Evolutionary conservation across 2,329 filamentous ascomycete species (phyloP).

Genomic region (Arachnomyces sp.): DNA sequence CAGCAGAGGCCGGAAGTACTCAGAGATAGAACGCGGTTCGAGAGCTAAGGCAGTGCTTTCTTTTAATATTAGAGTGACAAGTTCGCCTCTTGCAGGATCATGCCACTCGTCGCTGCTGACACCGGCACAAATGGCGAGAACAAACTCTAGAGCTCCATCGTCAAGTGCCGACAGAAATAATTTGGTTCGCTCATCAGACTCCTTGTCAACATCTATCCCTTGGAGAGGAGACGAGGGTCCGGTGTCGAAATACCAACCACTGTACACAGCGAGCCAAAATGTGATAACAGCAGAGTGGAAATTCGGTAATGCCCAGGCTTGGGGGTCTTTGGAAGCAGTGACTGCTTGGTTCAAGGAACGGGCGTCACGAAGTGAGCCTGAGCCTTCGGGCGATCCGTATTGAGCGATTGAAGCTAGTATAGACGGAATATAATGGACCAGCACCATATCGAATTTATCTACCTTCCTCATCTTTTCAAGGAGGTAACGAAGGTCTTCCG

Average conservation of each 20-base stretch:
- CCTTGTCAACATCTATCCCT: slow-evolving; percentile 57
- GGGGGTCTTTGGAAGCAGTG: slow-evolving; percentile 57
- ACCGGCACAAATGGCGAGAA: slow-evolving; percentile 76
- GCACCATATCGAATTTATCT: slow-evolving; percentile 67
- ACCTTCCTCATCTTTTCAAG: slow-evolving; percentile 60
- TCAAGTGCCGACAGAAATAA: slow-evolving; percentile 70
- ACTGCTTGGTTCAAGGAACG: slow-evolving; percentile 63
- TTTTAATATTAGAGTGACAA: slow-evolving; percentile 75
- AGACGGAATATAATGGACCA: slow-evolving; percentile 75
- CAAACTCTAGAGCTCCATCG: slow-evolving; percentile 86
- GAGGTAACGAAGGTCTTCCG: slow-evolving; percentile 66
- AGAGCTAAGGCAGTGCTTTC: slow-evolving; percentile 63
- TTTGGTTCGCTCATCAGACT: slow-evolving; percentile 63
- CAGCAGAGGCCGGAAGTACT: slow-evolving; percentile 63
- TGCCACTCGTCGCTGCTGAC: slow-evolving; percentile 76
- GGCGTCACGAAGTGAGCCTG: slow-evolving; percentile 59
- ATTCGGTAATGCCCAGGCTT: slow-evolving; percentile 64
- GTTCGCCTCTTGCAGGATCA: slow-evolving; percentile 73
- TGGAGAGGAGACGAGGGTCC: slow-evolving; percentile 52
- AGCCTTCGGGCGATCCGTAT: slow-evolving; percentile 70
- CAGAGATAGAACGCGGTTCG: slow-evolving; percentile 62
- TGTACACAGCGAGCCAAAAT: slow-evolving; percentile 92
- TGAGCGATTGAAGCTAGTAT: slow-evolving; percentile 68
- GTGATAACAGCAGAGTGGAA: slow-evolving; percentile 71
- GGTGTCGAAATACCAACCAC: slow-evolving; percentile 76